A percentile compares a stretch with the other conserved stretches of the same genome.
Evolutionary conservation across 164 flowering plant species (phyloP).

Genomic region (Chloranthus sessilifolius): DNA sequence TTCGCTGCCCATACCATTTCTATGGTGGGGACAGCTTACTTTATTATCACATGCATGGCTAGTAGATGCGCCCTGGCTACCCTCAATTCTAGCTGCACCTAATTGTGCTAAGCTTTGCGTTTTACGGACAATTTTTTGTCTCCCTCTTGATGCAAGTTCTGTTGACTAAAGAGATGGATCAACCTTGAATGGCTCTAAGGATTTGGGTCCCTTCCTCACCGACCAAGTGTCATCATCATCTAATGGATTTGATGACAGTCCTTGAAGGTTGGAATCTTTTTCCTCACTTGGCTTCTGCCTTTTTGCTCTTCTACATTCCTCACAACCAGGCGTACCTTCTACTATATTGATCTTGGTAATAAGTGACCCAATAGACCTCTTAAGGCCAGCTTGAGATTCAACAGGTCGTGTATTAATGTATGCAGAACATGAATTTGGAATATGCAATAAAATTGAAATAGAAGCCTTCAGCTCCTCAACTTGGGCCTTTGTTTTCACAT

Average conservation of each 20-base stretch:
- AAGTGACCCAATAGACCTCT: constrained; percentile 41
- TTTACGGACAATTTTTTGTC: constrained; percentile 81
- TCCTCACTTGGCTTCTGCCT: constrained; percentile 71
- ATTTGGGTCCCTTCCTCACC: constrained; percentile 71
- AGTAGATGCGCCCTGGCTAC: constrained; percentile 98
- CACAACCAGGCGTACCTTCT: constrained; percentile 86
- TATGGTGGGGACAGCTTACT: constrained; percentile 74
- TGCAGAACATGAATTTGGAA: constrained; percentile 36
- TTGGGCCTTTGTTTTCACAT: constrained; percentile 23
- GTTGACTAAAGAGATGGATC: constrained; percentile 68
- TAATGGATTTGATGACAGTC: constrained; percentile 35
- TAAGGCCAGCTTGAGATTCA: constrained; percentile 51
- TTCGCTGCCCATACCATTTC: constrained; percentile 56
- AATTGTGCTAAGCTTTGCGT: constrained; percentile 90
- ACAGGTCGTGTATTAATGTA: constrained; percentile 34
- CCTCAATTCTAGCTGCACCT: constrained; percentile 85
- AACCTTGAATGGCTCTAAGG: constrained; percentile 48
- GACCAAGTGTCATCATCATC: constrained; percentile 94
- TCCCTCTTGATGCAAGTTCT: constrained; percentile 62
- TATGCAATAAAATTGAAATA: constrained; percentile 52
- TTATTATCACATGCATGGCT: constrained; percentile 91
- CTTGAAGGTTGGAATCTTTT: constrained; percentile 37
- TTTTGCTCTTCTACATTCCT: constrained; percentile 78
- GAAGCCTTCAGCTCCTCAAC: constrained; percentile 64
- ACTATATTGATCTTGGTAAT: constrained; percentile 28